Conservation (phyloP, 2,329 filamentous ascomycete genomes). For the Fusarium sp. region DNA sequence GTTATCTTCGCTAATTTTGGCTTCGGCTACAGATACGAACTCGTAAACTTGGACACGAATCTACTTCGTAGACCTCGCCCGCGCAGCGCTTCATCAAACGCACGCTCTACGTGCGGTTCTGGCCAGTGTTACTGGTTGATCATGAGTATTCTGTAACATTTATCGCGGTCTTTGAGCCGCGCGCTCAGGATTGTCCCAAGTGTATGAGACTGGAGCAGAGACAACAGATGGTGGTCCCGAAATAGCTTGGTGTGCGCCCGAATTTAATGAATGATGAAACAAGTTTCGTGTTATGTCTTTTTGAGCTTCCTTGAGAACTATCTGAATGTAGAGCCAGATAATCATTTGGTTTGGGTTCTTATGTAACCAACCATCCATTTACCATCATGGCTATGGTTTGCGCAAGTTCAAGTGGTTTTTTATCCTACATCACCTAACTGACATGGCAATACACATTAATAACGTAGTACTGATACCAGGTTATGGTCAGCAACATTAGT, state of each 20-base stretch:
- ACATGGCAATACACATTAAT: too few species aligned
- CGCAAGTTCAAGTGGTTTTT: too few species aligned
- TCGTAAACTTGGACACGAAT: not conserved
- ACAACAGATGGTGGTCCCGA: not conserved
- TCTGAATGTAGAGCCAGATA: too few species aligned
- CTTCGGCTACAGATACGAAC: not conserved
- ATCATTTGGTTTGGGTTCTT: not conserved
- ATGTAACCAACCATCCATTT: too few species aligned
- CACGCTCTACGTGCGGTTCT: not conserved
- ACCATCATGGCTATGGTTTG: not conserved
- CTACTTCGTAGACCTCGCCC: conserved; percentile 3
- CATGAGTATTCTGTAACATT: not conserved
- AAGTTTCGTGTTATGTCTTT: too few species aligned
- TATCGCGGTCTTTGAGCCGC: not conserved
- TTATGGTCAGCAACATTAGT: not conserved
- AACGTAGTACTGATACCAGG: too few species aligned
- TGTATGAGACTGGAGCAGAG: too few species aligned
- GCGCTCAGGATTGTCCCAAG: not conserved
- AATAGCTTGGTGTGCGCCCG: not conserved
- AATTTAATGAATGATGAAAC: not conserved
- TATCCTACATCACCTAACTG: too few species aligned
- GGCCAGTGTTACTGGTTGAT: not conserved
- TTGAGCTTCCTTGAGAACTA: too few species aligned
- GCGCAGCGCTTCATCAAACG: conserved; percentile 15
- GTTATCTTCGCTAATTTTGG: conserved; percentile 5